Base-by-base conservation (phyloP, 345 rosid species). In the Toxicodendron radicans region DNA sequence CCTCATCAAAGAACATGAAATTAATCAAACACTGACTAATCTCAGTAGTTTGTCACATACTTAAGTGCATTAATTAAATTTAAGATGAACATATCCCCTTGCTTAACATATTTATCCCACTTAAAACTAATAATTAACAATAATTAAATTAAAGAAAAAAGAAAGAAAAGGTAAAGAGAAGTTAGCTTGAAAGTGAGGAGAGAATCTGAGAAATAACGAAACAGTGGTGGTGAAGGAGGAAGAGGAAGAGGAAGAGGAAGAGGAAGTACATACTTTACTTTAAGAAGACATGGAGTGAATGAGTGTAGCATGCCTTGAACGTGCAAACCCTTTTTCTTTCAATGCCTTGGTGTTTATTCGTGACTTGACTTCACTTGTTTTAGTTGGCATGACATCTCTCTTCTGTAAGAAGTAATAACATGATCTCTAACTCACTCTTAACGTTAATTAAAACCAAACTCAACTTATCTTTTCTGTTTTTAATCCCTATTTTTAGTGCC, bases 301-400 rank as follows among this genome's bases (percentile, higher is more conserved):
- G 81, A 68, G 76, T 66, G 63, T 13, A 20, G 78, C 86, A 76
- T 59, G 79, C 70, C 76, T 83, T 74, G 72, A 81, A 79, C 83
- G 83, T 79, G 80, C 77, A 70, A 66, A n/a, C 9, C 73, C 76
- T 77, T 81, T 78, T 43, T 68, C 2, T 81, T 83, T 75, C 62
- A 62, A 5, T 67, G 73, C 51, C 70, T 72, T 60, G 70, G 70
- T 74, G 68, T 78, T 64, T 62, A 71, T 81, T 78, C 74, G 75
- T 75, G 66, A 68, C 75, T 66, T 67, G n/a, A 7, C n/a, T 35
- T 38, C 38, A 35, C 38, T 35, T 32, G 35, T 1, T 4, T 32
- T 32, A 1, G 35, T 32, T 32, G 2, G 35, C 4, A n/a, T n/a
- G n/a, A n/a, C 35, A 32, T 32, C 35, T 32, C 35, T 32, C 35